phyloP scores from a whole-genome alignment of 2,329 filamentous ascomycete genomes.

The Clonostachys rhizophaga region DNA sequence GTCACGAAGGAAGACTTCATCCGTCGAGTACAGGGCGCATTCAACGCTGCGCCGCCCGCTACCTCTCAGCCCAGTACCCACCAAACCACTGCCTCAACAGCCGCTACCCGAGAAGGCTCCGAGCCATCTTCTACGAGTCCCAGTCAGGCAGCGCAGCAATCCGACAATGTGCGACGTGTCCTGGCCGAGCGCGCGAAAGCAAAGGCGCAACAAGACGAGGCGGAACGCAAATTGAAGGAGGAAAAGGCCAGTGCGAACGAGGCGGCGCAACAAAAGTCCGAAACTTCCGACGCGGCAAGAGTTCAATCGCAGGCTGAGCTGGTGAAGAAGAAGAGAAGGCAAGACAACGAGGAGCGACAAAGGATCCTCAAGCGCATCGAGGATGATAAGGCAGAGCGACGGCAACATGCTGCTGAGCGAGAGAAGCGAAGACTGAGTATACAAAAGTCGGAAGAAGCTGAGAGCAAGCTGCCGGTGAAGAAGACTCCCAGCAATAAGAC shows the following conservation, averaged over 20 bases:
- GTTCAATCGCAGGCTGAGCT: slow-evolving; percentile 45
- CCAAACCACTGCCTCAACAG: slow-evolving; percentile 5
- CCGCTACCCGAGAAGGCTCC: slow-evolving; percentile 1
- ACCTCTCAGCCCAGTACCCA: slow-evolving; percentile 7
- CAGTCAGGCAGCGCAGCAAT: slow-evolving; percentile 5
- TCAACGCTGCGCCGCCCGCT: slow-evolving; percentile 15
- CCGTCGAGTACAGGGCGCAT: slow-evolving; percentile 27
- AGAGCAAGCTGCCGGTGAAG: slow-evolving; percentile 20
- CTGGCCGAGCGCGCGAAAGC: slow-evolving; percentile 46
- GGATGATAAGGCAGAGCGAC: slow-evolving; percentile 68
- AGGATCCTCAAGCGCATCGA: slow-evolving; percentile 73
- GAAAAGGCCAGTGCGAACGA: slow-evolving; percentile 40
- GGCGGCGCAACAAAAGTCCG: slow-evolving; percentile 35
- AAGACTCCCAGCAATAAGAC: slow-evolving; percentile 21
- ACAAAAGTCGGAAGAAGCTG: slow-evolving; percentile 19
- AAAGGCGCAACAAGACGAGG: slow-evolving; percentile 33
- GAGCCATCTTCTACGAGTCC: slow-evolving; percentile 3
- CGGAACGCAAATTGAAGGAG: slow-evolving; percentile 43
- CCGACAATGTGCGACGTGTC: slow-evolving; percentile 25
- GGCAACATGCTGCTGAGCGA: slow-evolving; percentile 45
- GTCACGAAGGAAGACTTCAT: slow-evolving; percentile 63
- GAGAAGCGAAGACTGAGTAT: slow-evolving; percentile 31
- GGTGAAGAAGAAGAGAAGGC: slow-evolving; percentile 59
- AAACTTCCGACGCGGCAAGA: slow-evolving; percentile 18
- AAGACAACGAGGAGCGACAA: slow-evolving; percentile 63